Evolutionary conservation across 345 rosid genomes (phyloP), one percentile per base, ranked within the genome.

Genomic region (Pseudoturritis turrita): DNA sequence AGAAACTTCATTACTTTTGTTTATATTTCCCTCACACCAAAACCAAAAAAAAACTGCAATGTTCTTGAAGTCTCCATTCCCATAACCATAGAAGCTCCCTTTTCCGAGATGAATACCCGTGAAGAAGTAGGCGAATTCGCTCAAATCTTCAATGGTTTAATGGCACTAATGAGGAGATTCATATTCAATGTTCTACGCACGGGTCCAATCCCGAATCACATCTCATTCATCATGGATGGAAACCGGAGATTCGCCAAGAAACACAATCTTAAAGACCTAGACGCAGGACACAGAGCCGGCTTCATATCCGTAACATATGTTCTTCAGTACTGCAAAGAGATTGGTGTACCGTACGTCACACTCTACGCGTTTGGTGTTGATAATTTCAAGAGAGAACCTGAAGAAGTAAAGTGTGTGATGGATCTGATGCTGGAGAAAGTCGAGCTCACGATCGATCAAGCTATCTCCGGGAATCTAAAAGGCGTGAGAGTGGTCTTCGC

Each of bases 281-380:
- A 69, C 33, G 74, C 79, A 68, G 80, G 80, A 13, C 80, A 77
- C 56, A 79, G 78, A 78, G 90, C 90, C n/a, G 93, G 91, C 44
- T 88, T 76, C 68, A 60, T 68, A 2, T 70, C 93, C 17, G 83
- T 88, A 10, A 43, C 79, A 54, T 78, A 86, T 31, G 41, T 88
- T 39, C 86, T 92, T 22, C 82, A 77, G 22, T 82, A 81, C 80
- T 88, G 91, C 81, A 83, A 81, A 37, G 84, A 88, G 59, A 74
- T 88, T 55, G 89, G 89, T 21, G 80, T 86, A 18, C 88, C 79
- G 36, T 82, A 82, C 61, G 78, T 85, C 10, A 79, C 93, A 9
- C 57, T 88, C 61, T 88, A 85, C 56, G 96, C 96, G 14, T 90
- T 88, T 75, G 89, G 90, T 78, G 73, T 83, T 10, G 96, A 92